phyloP scores from a whole-genome alignment of 345 rosid genomes.

The Turritis glabra region DNA sequence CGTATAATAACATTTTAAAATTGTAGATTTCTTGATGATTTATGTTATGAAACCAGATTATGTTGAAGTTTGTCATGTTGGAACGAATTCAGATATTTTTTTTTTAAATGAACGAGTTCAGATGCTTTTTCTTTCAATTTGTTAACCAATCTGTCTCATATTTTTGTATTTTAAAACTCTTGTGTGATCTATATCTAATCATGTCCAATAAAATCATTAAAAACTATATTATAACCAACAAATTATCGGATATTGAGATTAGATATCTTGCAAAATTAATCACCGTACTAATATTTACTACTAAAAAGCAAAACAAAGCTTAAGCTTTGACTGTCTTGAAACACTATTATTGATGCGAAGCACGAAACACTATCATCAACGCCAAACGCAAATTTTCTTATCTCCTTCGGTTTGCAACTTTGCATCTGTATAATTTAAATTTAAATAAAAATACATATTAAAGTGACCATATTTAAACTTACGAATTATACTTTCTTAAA shows the following conservation, averaged over 20 bases:
- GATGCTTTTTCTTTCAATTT: not conserved
- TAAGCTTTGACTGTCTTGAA: not conserved
- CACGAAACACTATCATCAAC: not conserved
- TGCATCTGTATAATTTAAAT: not conserved
- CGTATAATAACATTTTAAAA: too few relatives aligned
- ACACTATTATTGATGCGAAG: not conserved
- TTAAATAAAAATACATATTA: too few relatives aligned
- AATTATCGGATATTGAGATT: not conserved
- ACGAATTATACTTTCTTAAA: not conserved
- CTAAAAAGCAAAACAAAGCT: not conserved
- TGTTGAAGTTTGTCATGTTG: not conserved
- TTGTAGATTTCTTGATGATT: not conserved
- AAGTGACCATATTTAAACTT: not conserved
- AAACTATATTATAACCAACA: too few relatives aligned
- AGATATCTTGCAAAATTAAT: not conserved
- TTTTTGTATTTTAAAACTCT: too few relatives aligned
- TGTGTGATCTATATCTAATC: too few relatives aligned
- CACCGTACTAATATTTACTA: not conserved
- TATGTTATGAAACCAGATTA: not conserved
- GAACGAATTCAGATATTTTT: not conserved
- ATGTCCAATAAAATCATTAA: not conserved
- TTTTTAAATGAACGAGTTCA: too few relatives aligned
- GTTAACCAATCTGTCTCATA: too few relatives aligned
- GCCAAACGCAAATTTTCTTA: not conserved
- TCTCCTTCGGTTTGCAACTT: not conserved